Evolutionary conservation across 2,329 filamentous ascomycete genomes (phyloP).

Genomic region (Sporothrix brunneoviolacea): DNA sequence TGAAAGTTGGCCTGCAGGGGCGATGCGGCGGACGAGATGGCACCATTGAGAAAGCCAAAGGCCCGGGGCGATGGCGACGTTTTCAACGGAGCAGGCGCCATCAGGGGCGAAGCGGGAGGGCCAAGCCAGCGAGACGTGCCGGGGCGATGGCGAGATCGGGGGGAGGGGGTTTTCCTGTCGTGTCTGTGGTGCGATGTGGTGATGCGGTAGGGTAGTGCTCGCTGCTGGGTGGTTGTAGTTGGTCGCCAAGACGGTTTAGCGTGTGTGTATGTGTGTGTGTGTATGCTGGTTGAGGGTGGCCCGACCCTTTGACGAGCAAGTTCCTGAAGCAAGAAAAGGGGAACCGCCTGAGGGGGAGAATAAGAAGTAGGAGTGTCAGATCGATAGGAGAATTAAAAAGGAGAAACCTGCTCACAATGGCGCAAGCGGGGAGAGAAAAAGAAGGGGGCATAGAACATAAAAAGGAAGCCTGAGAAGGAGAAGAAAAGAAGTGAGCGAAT

Average conservation of each 20-base stretch:
- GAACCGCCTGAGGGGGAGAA: neutral
- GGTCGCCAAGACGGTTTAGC: neutral
- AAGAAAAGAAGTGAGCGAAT: neutral
- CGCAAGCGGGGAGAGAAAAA: neutral
- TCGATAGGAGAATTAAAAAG: neutral
- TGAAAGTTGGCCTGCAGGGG: conserved; percentile 25
- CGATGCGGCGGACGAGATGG: conserved; percentile 25
- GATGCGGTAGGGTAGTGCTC: too few species aligned
- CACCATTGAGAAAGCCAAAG: conserved; percentile 18
- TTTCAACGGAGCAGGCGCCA: conserved; percentile 3
- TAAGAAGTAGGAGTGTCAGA: neutral
- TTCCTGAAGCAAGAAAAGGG: conserved; percentile 5
- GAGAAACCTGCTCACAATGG: conserved; percentile 7
- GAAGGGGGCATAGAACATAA: neutral
- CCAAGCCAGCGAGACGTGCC: too few species aligned
- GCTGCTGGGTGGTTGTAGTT: too few species aligned
- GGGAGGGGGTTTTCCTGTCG: neutral
- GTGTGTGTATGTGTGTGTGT: neutral
- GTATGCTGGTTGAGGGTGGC: too few species aligned
- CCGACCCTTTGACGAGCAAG: conserved; percentile 1
- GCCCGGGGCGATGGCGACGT: conserved; percentile 2
- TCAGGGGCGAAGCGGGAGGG: neutral
- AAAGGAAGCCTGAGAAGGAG: neutral
- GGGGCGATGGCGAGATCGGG: neutral
- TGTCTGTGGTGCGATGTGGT: too few species aligned